Conservation (phyloP, 2,329 filamentous ascomycete genomes). For the Truncatella angustata region DNA sequence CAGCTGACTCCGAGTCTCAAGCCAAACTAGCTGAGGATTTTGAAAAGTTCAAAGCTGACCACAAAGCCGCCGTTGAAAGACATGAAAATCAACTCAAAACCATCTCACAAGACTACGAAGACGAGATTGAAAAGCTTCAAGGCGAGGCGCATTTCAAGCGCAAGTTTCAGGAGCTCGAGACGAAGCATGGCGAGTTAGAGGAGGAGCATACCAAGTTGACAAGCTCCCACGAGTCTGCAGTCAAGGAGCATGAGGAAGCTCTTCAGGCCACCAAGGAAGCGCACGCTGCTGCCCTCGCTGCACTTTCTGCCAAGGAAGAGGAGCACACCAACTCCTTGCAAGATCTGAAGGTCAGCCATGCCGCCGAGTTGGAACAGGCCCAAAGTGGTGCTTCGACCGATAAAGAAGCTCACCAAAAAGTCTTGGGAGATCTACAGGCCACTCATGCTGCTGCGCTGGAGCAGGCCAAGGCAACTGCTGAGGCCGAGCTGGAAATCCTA, state of each 20-base stretch:
- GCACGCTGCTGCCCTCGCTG: conserved; percentile 41
- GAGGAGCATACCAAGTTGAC: conserved; percentile 25
- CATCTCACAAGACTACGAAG: conserved; percentile 60
- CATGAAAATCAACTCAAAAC: conserved; percentile 58
- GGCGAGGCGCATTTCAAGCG: conserved; percentile 64
- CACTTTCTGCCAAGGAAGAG: conserved; percentile 45
- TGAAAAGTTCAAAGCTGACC: conserved; percentile 49
- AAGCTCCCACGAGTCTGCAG: conserved; percentile 27
- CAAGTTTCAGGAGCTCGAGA: conserved; percentile 60
- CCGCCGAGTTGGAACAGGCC: conserved; percentile 38
- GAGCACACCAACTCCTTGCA: conserved; percentile 29
- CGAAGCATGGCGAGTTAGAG: conserved; percentile 49
- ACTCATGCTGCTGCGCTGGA: conserved; percentile 59
- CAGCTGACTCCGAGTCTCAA: conserved; percentile 42
- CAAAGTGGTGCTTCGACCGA: conserved; percentile 35
- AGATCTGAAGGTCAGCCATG: not conserved
- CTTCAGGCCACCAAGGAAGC: conserved; percentile 33
- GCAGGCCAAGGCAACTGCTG: no score
- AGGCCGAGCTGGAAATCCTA: no score
- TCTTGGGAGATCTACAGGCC: conserved; percentile 52
- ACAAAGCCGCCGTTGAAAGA: conserved; percentile 38
- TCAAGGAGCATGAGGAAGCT: conserved; percentile 33
- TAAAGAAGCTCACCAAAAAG: conserved; percentile 38
- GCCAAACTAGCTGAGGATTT: conserved; percentile 28
- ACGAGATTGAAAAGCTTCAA: conserved; percentile 62